Percentiles rank a stretch among this genome's conserved stretches.
phyloP scores from a whole-genome alignment of 768 basidiomycete species.

The Phylloporus rhodoxanthus region DNA sequence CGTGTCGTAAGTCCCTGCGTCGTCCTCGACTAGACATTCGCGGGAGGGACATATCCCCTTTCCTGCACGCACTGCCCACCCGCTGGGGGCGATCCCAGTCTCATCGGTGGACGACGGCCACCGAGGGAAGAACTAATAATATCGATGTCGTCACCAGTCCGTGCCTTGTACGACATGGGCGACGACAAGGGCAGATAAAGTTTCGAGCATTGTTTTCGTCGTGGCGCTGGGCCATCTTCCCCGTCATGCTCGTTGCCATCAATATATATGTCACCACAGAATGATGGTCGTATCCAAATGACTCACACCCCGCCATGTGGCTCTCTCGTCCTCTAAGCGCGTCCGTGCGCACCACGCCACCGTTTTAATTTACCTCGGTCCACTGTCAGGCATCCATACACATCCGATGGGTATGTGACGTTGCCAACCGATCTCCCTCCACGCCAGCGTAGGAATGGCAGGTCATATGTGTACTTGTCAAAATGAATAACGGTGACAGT shows the following conservation, averaged over 20 bases:
- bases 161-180: background rate
- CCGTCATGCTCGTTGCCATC: too few relatives aligned
- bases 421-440: background rate
- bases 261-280: too few relatives aligned
- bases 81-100: too few relatives aligned
- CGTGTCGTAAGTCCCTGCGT: too few relatives aligned
- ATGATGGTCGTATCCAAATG: background rate
- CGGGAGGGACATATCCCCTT: background rate
- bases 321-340: background rate
- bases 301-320: background rate
- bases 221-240: background rate
- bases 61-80: too few relatives aligned
- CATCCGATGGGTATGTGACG: background rate
- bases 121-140: too few relatives aligned
- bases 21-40: background rate
- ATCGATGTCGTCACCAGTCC: too few relatives aligned
- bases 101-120: too few relatives aligned
- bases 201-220: background rate
- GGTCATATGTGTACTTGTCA: too few relatives aligned
- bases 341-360: background rate
- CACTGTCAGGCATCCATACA: background rate
- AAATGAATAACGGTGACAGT: background rate
- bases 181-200: background rate
- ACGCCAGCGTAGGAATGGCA: too few relatives aligned
- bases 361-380: slow-evolving; percentile 8